phyloP scores from a whole-genome alignment of 2,329 filamentous ascomycete species.

The Clonostachys rhizophaga region DNA sequence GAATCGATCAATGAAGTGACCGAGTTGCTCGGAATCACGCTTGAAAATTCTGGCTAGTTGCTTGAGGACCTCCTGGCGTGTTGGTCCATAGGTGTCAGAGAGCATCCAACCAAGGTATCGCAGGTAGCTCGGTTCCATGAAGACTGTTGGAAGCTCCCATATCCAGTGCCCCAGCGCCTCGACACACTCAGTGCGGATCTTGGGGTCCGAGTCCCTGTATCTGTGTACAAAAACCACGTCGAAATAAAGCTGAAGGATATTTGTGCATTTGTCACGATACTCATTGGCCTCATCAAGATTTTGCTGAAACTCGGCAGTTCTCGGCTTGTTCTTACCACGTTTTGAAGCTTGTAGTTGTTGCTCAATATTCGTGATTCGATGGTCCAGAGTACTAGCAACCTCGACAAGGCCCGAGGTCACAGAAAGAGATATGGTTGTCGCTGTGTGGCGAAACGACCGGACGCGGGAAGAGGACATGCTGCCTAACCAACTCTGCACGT shows the following conservation, averaged over 20 bases:
- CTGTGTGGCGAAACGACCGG: slow-evolving; percentile 89
- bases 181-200: slow-evolving; percentile 84
- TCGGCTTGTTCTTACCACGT: slow-evolving; percentile 70
- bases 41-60: slow-evolving; percentile 78
- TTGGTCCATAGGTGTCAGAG: slow-evolving; percentile 71
- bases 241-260: slow-evolving; percentile 74
- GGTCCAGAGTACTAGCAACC: slow-evolving; percentile 65
- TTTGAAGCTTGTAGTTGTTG: slow-evolving; percentile 76
- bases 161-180: slow-evolving; percentile 89
- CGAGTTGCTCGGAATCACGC: slow-evolving; percentile 75
- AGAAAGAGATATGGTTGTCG: slow-evolving; percentile 77
- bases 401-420: slow-evolving; percentile 75
- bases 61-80: slow-evolving; percentile 79
- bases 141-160: slow-evolving; percentile 74
- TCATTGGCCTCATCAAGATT: slow-evolving; percentile 67
- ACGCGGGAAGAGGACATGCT: slow-evolving; percentile 86
- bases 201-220: slow-evolving; percentile 89
- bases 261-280: slow-evolving; percentile 65
- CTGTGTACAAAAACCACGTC: slow-evolving; percentile 92
- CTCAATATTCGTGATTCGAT: slow-evolving; percentile 69
- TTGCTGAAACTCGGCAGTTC: slow-evolving; percentile 67
- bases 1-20: slow-evolving; percentile 92
- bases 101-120: slow-evolving; percentile 95
- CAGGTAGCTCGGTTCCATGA: slow-evolving; percentile 86
- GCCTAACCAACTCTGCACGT: slow-evolving; percentile 83